Evolutionary conservation across 2,329 filamentous ascomycete species (phyloP).

Genomic region (Endoconidiophora polonica): DNA sequence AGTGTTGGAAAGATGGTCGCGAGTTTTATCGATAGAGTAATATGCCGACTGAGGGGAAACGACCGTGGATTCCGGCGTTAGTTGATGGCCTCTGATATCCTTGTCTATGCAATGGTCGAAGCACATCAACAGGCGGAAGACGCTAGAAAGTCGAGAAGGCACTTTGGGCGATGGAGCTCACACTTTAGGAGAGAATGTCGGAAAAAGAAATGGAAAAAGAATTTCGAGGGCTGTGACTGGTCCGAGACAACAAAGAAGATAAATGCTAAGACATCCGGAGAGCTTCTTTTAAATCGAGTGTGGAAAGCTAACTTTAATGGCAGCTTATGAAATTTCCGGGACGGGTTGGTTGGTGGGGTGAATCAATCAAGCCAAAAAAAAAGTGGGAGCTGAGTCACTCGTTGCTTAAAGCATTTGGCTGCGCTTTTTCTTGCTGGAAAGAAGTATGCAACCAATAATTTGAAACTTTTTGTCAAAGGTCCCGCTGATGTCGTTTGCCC

Average conservation of each 20-base stretch:
- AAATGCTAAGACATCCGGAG: too few species aligned
- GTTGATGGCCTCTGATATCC: too few species aligned
- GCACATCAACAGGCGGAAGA: too few species aligned
- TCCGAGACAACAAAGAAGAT: too few species aligned
- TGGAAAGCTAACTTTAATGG: too few species aligned
- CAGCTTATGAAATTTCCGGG: too few species aligned
- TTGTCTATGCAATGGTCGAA: too few species aligned
- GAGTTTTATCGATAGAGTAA: too few species aligned
- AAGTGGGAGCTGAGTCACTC: constrained; percentile 1
- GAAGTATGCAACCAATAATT: not conserved
- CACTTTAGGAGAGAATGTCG: not conserved
- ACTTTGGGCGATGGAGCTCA: not conserved
- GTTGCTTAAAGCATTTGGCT: constrained; percentile 1
- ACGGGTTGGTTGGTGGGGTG: not conserved
- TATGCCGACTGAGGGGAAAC: too few species aligned
- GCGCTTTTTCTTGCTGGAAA: not conserved
- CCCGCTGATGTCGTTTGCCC: constrained; percentile 2
- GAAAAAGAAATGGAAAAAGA: not conserved
- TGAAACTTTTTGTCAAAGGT: not conserved
- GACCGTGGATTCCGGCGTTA: too few species aligned
- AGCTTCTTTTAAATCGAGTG: too few species aligned
- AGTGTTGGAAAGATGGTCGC: too few species aligned
- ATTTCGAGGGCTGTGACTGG: not conserved
- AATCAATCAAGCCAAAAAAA: not conserved
- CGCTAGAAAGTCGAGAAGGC: not conserved